Evolutionary conservation across 352 stramenopile genomes (phyloP), one percentile per base, ranked within the genome.

Genomic region (Pythium pyrilobum): DNA sequence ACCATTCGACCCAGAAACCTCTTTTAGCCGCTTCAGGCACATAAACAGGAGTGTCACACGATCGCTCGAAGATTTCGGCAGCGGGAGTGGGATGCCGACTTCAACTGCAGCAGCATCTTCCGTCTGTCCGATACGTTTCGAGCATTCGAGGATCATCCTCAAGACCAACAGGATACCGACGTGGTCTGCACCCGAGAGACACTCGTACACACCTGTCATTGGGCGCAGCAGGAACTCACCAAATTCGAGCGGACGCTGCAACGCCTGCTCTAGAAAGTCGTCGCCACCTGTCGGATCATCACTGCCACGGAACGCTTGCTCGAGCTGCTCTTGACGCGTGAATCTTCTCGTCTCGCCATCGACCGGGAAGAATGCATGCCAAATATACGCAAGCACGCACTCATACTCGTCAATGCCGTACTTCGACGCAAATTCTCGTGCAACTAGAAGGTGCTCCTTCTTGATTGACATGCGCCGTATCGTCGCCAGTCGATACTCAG

Each of bases 21-120:
- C 77, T 49, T 84, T 89, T 3, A 89, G 44, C 2, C 82, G 81
- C 50, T 92, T 92, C 25, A 89, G 47, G 29, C 81, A 92, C 79
- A 89, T 77, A 45, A 92, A 89, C 18, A 92, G 41, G 5, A 92
- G 55, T 5, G 77, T 83, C 15, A 85, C 60, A 23, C 77, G 77
- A 48, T 89, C 75, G 13, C 41, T 74, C 11, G 68, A 70, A 13
- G 56, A 44, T 38, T 90, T 87, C 0, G 67, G 43, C 16, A 92
- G 32, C 11, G 79, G 77, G 21, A 89, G 81, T 10, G 18, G 28
- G 15, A 32, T 18, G 15, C 2, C 10, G 11, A 5, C 25, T 33
- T 50, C 8, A 46, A 31, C 20, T 0, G n/a, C 45, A 42, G 64
- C 64, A 4, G 33, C 15, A 18, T 39, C 56, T 12, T 52, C 11